phyloP scores from a whole-genome alignment of 2,329 filamentous ascomycete species.

The Paraconiothyrium brasiliense region DNA sequence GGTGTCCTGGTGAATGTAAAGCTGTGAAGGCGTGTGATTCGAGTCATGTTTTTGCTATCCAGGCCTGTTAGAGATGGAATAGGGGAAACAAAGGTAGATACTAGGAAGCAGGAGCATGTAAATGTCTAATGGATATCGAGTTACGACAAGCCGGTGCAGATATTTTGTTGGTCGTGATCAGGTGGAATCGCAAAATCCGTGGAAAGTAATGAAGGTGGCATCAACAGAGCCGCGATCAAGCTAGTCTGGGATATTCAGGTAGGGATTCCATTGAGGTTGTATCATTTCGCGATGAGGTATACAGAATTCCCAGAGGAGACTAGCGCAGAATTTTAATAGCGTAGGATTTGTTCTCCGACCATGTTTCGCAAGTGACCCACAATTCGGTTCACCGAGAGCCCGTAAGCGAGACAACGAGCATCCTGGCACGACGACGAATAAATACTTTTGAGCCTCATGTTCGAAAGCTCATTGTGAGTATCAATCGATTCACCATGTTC shows the following conservation, averaged over 20 bases:
- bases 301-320: too few relatives aligned
- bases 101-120: not conserved
- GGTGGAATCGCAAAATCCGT: too few relatives aligned
- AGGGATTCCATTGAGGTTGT: too few relatives aligned
- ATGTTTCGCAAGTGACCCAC: not conserved
- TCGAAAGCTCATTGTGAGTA: not conserved
- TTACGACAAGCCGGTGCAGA: not conserved
- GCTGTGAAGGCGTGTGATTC: not conserved
- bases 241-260: too few relatives aligned
- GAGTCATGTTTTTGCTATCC: not conserved
- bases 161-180: too few relatives aligned
- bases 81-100: not conserved
- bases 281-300: too few relatives aligned
- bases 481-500: not conserved
- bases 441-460: not conserved
- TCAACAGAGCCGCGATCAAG: too few relatives aligned
- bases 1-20: not conserved
- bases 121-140: not conserved
- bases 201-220: too few relatives aligned
- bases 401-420: conserved; percentile 1
- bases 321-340: too few relatives aligned
- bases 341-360: too few relatives aligned
- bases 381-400: conserved; percentile 12
- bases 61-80: not conserved
- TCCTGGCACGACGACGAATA: conserved; percentile 3